phyloP scores from a whole-genome alignment of 176 grass and related monocot species.

The Eremochloa ophiuroides region DNA sequence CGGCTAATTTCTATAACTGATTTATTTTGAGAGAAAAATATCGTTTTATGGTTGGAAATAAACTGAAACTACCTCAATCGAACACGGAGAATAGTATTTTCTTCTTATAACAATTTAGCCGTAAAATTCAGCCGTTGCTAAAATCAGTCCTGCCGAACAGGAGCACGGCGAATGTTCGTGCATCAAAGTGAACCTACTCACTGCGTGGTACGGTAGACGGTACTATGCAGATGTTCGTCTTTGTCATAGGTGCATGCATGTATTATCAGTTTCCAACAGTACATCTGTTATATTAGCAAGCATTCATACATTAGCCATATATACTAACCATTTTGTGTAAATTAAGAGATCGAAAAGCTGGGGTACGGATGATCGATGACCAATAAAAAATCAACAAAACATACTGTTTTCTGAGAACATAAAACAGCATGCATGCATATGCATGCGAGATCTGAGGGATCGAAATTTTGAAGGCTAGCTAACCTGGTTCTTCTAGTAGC shows the following conservation, averaged over 20 bases:
- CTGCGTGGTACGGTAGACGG: neutral
- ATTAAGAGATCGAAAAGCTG: neutral
- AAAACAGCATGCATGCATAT: neutral
- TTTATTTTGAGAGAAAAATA: too few species aligned
- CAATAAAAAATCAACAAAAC: too few species aligned
- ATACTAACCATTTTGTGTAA: neutral
- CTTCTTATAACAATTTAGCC: too few species aligned
- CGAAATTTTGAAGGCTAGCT: neutral
- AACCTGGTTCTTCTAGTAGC: neutral
- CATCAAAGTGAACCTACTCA: neutral
- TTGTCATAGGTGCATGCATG: neutral
- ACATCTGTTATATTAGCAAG: neutral
- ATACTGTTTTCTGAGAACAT: neutral
- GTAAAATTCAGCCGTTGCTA: too few species aligned
- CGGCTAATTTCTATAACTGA: too few species aligned
- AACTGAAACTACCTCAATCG: too few species aligned
- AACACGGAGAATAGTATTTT: too few species aligned
- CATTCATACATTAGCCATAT: neutral
- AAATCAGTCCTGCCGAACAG: too few species aligned
- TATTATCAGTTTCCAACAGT: neutral
- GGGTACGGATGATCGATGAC: too few species aligned
- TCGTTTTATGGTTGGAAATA: too few species aligned
- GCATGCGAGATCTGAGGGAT: neutral
- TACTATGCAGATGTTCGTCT: neutral
- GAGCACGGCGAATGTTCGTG: too few species aligned